phyloP scores from a whole-genome alignment of 1,284 basidiomycete species.

The Austroboletus sp. region DNA sequence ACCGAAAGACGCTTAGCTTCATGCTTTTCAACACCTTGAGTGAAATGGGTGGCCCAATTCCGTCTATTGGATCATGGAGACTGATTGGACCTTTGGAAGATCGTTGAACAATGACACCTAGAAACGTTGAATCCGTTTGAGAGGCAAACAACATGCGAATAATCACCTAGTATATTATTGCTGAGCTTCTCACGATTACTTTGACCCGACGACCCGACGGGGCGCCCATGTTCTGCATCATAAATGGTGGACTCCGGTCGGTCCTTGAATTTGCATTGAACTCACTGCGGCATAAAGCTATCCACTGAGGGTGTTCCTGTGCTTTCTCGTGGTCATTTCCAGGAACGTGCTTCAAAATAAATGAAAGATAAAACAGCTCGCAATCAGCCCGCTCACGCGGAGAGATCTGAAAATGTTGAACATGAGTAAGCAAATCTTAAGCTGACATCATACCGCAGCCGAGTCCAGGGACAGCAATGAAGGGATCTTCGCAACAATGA shows the following conservation, averaged over 20 bases:
- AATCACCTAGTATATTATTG: slow-evolving; percentile 56
- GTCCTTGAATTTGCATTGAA: slow-evolving; percentile 10
- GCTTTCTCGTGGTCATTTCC: slow-evolving; percentile 41
- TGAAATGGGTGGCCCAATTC: slow-evolving; percentile 23
- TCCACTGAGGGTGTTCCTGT: slow-evolving; percentile 57
- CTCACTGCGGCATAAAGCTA: slow-evolving; percentile 57
- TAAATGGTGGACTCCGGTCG: slow-evolving; percentile 3
- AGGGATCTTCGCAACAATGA: slow-evolving; percentile 69
- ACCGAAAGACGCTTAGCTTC: slow-evolving; percentile 51
- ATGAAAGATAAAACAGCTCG: slow-evolving; percentile 78
- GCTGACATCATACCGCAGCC: slow-evolving; percentile 43
- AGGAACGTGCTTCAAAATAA: slow-evolving; percentile 43
- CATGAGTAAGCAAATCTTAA: slow-evolving; percentile 6
- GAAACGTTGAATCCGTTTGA: slow-evolving; percentile 11
- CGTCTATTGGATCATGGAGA: slow-evolving; percentile 4
- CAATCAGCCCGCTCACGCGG: slow-evolving; percentile 73
- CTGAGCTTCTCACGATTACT: slow-evolving; percentile 44
- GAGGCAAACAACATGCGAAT: not conserved
- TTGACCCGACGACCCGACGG: slow-evolving; percentile 36
- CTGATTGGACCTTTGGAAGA: slow-evolving; percentile 19
- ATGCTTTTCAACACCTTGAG: slow-evolving; percentile 60
- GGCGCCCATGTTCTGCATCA: slow-evolving; percentile 54
- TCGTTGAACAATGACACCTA: slow-evolving; percentile 37
- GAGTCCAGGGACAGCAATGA: slow-evolving; percentile 63
- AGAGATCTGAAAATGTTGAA: slow-evolving; percentile 48